A percentile compares a stretch with the other conserved stretches of the same genome.
These are phyloP conservation scores for Cyclotella sp. DNA, from an alignment of 108 stramenopile genomes.

Conservation along the genomic window DNA sequence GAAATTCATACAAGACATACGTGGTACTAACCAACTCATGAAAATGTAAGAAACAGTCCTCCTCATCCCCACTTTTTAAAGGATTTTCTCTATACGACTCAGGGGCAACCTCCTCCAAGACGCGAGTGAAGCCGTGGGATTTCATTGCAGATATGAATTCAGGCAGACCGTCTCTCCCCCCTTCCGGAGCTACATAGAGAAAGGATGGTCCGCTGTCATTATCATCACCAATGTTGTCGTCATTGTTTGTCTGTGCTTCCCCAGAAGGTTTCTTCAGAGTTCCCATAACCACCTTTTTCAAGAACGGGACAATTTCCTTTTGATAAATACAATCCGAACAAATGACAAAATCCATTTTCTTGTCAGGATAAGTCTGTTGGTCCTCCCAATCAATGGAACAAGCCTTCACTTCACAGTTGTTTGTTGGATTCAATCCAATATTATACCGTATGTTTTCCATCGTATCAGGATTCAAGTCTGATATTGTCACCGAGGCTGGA, in stretches of 20 bases:
- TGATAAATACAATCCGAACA: constrained; percentile 91
- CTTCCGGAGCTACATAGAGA: constrained; percentile 37
- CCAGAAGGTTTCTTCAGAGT: constrained; percentile 62
- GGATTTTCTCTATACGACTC: constrained; percentile 41
- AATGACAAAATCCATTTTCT: constrained; percentile 77
- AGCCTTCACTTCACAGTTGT: constrained; percentile 21
- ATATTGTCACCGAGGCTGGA: constrained; percentile 59
- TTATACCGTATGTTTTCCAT: constrained; percentile 82
- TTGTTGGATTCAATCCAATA: constrained; percentile 61
- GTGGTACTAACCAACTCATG: constrained; percentile 68
- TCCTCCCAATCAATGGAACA: constrained; percentile 84
- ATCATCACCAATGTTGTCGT: constrained; percentile 57
- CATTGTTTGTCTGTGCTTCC: constrained; percentile 74
- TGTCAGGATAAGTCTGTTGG: constrained; percentile 72
- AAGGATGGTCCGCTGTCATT: constrained; percentile 27
- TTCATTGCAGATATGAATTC: constrained; percentile 38
- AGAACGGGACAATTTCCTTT: constrained; percentile 76
- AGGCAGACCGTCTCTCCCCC: constrained; percentile 34
- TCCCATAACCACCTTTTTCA: constrained; percentile 66
- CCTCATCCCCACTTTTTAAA: constrained; percentile 46
- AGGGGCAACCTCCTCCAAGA: constrained; percentile 24
- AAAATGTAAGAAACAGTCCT: constrained; percentile 85
- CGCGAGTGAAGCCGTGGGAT: constrained; percentile 23
- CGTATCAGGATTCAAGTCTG: constrained; percentile 81
- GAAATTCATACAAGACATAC: constrained; percentile 82